A percentile compares a stretch with the other conserved stretches of the same genome.
These are phyloP conservation scores for Backusella liffmaniae DNA, from an alignment of 192 early-diverging fungal species.

Conservation along the genomic window DNA sequence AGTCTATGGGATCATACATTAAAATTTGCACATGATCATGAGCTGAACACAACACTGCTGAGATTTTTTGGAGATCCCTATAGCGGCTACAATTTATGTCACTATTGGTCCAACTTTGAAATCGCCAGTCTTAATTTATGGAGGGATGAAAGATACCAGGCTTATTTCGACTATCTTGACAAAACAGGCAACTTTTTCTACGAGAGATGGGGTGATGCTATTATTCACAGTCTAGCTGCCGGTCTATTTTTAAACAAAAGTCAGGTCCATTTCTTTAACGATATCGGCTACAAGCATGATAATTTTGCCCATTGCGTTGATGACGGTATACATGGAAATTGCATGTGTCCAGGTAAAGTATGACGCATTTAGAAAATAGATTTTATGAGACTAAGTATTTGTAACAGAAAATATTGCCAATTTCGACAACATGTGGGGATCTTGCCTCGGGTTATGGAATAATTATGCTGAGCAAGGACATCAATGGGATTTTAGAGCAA, in stretches of 20 bases:
- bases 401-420: slow-evolving; percentile 14
- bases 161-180: slow-evolving; percentile 72
- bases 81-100: slow-evolving; percentile 61
- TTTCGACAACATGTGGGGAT: slow-evolving; percentile 30
- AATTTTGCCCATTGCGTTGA: slow-evolving; percentile 58
- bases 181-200: slow-evolving; percentile 83
- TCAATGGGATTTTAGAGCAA: slow-evolving; percentile 16
- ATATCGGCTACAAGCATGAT: slow-evolving; percentile 67
- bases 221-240: slow-evolving; percentile 65
- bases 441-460: slow-evolving; percentile 24
- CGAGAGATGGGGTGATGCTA: slow-evolving; percentile 76
- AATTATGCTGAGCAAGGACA: slow-evolving; percentile 15
- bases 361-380: too few species aligned
- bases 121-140: slow-evolving; percentile 73
- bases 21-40: slow-evolving; percentile 49
- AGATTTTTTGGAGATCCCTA: slow-evolving; percentile 48
- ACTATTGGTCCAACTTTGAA: slow-evolving; percentile 81
- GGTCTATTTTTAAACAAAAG: slow-evolving; percentile 52
- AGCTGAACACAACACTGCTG: slow-evolving; percentile 23
- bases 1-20: slow-evolving; percentile 60
- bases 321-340: slow-evolving; percentile 35
- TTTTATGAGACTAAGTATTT: background rate
- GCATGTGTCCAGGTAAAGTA: slow-evolving; percentile 26
- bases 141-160: slow-evolving; percentile 58
- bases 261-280: slow-evolving; percentile 69